These are phyloP conservation scores for Verbena officinalis DNA, from an alignment of 257 asterid species.

Conservation along the genomic window DNA sequence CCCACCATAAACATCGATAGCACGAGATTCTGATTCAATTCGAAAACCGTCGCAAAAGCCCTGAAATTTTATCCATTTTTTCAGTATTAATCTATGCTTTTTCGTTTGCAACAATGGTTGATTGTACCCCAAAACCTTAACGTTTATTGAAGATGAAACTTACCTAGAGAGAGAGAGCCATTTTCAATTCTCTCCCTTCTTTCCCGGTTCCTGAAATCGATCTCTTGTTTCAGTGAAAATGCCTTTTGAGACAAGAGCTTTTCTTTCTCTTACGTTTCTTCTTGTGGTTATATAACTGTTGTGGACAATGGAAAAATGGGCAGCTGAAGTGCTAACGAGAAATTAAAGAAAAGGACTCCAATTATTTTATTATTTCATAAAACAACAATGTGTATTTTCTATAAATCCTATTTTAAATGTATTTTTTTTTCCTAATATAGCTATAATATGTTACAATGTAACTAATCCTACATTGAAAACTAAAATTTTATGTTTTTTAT, in stretches of 20 bases:
- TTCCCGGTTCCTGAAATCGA: constrained; percentile 26
- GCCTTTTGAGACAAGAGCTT: neutral
- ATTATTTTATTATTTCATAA: neutral
- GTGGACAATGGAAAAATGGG: neutral
- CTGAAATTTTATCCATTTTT: constrained; percentile 33
- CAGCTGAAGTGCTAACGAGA: neutral
- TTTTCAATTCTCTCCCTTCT: constrained; percentile 31
- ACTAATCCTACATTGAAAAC: no score
- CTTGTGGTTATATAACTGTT: neutral
- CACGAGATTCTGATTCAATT: constrained; percentile 23
- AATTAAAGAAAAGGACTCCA: neutral
- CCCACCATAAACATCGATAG: constrained; percentile 66
- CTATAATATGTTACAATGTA: no score
- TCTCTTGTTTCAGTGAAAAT: constrained; percentile 22
- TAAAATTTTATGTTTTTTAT: no score
- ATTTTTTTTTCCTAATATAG: no score
- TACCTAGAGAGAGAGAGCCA: constrained; percentile 43
- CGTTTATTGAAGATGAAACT: neutral
- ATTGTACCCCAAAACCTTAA: neutral
- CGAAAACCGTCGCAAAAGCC: constrained; percentile 30
- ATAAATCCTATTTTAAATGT: no score
- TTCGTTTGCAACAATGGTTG: neutral
- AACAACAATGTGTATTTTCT: no score
- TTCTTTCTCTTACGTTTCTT: constrained; percentile 20
- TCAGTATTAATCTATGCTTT: neutral